Evolutionary conservation across 331 rosid genomes (phyloP).

Genomic region (Spiraea crenata): DNA sequence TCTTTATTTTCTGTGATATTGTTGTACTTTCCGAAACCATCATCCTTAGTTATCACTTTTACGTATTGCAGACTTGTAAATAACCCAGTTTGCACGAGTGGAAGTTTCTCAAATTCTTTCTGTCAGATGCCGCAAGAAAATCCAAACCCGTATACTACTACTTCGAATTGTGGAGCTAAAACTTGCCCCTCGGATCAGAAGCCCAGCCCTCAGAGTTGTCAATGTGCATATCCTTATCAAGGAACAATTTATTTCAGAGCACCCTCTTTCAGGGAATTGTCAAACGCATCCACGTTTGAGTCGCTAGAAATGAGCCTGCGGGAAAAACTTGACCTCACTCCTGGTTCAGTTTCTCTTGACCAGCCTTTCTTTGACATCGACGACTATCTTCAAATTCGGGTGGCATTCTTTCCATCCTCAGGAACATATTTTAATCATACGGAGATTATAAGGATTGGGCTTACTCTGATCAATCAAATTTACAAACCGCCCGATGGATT

Average conservation of each 20-base stretch:
- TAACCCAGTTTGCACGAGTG: not conserved
- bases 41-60: conserved; percentile 7
- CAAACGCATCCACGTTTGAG: conserved; percentile 48
- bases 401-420: conserved; percentile 75
- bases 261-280: conserved; percentile 68
- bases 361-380: conserved; percentile 68
- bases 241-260: conserved; percentile 81
- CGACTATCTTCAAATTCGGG: conserved; percentile 75
- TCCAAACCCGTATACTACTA: conserved; percentile 62
- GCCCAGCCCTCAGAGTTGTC: conserved; percentile 86
- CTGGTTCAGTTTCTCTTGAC: conserved; percentile 78
- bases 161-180: conserved; percentile 54
- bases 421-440: conserved; percentile 66
- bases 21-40: not conserved
- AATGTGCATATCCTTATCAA: conserved; percentile 78
- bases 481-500: conserved; percentile 70
- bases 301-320: conserved; percentile 73
- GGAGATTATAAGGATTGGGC: conserved; percentile 78
- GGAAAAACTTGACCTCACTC: conserved; percentile 57
- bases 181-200: conserved; percentile 60
- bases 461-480: conserved; percentile 70
- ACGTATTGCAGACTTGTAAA: too few relatives aligned
- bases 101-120: conserved; percentile 38
- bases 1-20: conserved; percentile 4
- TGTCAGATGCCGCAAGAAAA: conserved; percentile 51